These are phyloP conservation scores for Artemisia annua DNA, from an alignment of 129 eudicot species.

Conservation along the genomic window DNA sequence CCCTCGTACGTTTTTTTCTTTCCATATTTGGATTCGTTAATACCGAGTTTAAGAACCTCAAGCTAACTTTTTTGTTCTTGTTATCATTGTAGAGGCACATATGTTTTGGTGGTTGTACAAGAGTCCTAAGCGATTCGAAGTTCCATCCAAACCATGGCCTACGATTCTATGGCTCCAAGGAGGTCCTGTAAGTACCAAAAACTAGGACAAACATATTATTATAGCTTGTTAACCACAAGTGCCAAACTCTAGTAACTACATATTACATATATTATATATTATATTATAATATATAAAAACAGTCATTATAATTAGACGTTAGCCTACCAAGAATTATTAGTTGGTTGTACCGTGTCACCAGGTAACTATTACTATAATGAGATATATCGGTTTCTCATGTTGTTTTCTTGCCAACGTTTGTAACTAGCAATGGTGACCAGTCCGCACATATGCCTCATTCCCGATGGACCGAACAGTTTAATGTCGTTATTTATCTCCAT, in stretches of 20 bases:
- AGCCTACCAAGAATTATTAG: too few relatives aligned
- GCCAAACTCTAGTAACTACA: not conserved
- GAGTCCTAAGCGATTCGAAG: conserved; percentile 52
- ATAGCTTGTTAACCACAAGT: not conserved
- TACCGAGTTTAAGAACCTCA: not conserved
- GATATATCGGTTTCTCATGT: too few relatives aligned
- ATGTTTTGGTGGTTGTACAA: conserved; percentile 62
- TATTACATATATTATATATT: not conserved
- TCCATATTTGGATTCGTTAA: not conserved
- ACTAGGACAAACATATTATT: not conserved
- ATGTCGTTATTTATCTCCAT: too few relatives aligned
- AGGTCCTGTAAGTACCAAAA: conserved; percentile 55
- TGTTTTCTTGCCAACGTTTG: too few relatives aligned
- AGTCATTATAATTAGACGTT: too few relatives aligned
- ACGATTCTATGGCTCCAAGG: conserved; percentile 64
- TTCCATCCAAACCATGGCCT: conserved; percentile 59
- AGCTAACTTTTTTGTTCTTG: not conserved
- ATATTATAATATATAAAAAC: too few relatives aligned
- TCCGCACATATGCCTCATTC: too few relatives aligned
- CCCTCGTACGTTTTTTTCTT: conserved; percentile 33
- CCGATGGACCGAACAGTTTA: too few relatives aligned
- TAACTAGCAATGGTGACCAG: too few relatives aligned
- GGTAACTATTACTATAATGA: too few relatives aligned
- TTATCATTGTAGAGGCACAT: conserved; percentile 46
- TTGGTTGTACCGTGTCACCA: too few relatives aligned